Percentiles rank a stretch among this genome's conserved stretches.
These are phyloP conservation scores for Karstenula rhodostoma DNA, from an alignment of 2,329 filamentous ascomycete genomes.

Conservation along the genomic window DNA sequence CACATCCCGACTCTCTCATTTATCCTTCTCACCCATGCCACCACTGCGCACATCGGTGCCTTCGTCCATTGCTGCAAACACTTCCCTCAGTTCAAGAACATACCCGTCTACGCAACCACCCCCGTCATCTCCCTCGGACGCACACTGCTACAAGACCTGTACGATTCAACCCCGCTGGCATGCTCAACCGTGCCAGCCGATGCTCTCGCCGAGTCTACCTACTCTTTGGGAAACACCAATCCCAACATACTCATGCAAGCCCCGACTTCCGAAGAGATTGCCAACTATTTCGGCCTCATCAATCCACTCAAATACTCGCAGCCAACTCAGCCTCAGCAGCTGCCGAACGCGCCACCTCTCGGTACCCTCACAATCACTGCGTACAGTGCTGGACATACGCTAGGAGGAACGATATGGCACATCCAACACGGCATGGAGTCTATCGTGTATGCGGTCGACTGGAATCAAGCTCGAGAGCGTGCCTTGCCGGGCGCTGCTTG, in stretches of 20 bases:
- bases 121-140: conserved; percentile 93
- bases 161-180: conserved; percentile 86
- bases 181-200: conserved; percentile 80
- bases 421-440: conserved; percentile 97
- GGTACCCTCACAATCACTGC: conserved; percentile 94
- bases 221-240: conserved; percentile 46
- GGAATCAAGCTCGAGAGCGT: conserved; percentile 97
- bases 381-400: conserved; percentile 93
- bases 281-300: conserved; percentile 88
- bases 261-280: conserved; percentile 87
- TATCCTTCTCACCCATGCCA: conserved; percentile 93
- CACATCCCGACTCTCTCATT: conserved; percentile 91
- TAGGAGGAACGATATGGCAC: conserved; percentile 98
- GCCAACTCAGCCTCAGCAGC: conserved; percentile 83
- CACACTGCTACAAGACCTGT: conserved; percentile 89
- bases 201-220: conserved; percentile 73
- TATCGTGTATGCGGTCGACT: conserved; percentile 96
- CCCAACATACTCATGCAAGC: conserved; percentile 68
- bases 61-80: conserved; percentile 98
- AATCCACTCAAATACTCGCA: conserved; percentile 96
- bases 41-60: conserved; percentile 87
- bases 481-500: conserved; percentile 93
- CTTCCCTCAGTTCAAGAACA: conserved; percentile 87
- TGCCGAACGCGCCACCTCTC: conserved; percentile 85
- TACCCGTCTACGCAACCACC: conserved; percentile 92